Percentiles rank a stretch among this genome's conserved stretches.
Evolutionary conservation across 2,329 filamentous ascomycete genomes (phyloP).

Genomic region (Phialophora expanda): DNA sequence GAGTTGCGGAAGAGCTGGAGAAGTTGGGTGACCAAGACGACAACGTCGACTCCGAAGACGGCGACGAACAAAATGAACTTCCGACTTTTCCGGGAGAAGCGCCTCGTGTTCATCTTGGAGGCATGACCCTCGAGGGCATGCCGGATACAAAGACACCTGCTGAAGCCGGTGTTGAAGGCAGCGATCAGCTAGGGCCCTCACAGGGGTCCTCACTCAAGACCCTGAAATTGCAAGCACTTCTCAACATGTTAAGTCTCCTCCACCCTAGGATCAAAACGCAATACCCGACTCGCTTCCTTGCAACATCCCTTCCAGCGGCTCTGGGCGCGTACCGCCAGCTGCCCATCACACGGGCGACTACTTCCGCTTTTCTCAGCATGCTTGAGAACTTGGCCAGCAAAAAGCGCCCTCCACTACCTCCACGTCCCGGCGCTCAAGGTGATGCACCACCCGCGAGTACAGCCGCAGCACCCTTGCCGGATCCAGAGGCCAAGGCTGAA

Average conservation of each 20-base stretch:
- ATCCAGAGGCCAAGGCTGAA: constrained; percentile 61
- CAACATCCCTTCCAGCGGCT: constrained; percentile 66
- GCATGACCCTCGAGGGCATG: constrained; percentile 39
- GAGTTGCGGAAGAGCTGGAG: constrained; percentile 66
- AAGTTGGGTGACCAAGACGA: constrained; percentile 57
- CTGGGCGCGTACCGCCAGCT: constrained; percentile 64
- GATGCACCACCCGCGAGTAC: constrained; percentile 37
- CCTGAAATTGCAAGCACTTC: constrained; percentile 56
- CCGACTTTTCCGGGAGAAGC: constrained; percentile 40
- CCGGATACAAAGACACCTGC: constrained; percentile 18
- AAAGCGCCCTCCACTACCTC: constrained; percentile 65
- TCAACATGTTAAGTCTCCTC: constrained; percentile 61
- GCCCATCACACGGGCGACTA: constrained; percentile 60
- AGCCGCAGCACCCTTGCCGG: constrained; percentile 48
- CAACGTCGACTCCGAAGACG: constrained; percentile 42
- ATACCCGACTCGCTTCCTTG: constrained; percentile 67
- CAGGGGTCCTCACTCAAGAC: constrained; percentile 48
- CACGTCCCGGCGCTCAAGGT: constrained; percentile 53
- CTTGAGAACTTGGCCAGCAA: constrained; percentile 63
- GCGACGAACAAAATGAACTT: constrained; percentile 43
- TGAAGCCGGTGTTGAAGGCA: constrained; percentile 2
- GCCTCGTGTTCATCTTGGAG: constrained; percentile 39
- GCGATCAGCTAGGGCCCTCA: constrained; percentile 35
- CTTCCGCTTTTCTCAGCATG: constrained; percentile 62
- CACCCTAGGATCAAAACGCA: constrained; percentile 68